Conservation (phyloP, 495 filamentous ascomycete species). For the Penicillium maclennaniae region DNA sequence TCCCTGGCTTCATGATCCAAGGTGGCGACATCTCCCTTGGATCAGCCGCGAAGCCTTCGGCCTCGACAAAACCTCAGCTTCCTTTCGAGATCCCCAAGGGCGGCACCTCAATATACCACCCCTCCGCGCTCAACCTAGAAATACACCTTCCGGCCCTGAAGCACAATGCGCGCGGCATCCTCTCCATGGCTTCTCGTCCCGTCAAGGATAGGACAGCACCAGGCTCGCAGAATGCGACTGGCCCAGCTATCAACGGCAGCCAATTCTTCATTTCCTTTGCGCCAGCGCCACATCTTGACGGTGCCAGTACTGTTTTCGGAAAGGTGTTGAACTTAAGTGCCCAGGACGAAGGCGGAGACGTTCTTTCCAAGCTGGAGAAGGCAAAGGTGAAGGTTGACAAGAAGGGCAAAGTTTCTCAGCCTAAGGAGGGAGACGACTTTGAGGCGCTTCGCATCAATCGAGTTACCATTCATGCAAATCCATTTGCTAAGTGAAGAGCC, state of each 20-base stretch:
- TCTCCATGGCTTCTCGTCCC: constrained; percentile 86
- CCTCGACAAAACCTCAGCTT: constrained; percentile 37
- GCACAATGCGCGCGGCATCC: constrained; percentile 81
- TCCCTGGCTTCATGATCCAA: constrained; percentile 90
- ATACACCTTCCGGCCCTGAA: constrained; percentile 72
- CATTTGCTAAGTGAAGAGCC: constrained; percentile 63
- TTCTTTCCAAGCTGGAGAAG: constrained; percentile 61
- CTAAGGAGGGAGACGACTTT: constrained; percentile 46
- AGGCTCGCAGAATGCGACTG: constrained; percentile 43
- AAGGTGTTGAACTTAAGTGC: constrained; percentile 57
- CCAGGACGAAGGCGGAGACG: constrained; percentile 44
- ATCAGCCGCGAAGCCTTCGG: constrained; percentile 41
- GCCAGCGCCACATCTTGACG: constrained; percentile 86
- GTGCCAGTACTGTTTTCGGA: constrained; percentile 90
- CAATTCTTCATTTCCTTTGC: constrained; percentile 93
- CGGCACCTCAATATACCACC: constrained; percentile 80
- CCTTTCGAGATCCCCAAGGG: constrained; percentile 62
- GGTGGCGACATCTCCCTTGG: constrained; percentile 73
- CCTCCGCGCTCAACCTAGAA: constrained; percentile 79
- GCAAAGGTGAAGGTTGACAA: constrained; percentile 83
- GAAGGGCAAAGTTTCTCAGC: constrained; percentile 70
- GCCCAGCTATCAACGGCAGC: constrained; percentile 78
- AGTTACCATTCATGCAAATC: constrained; percentile 92
- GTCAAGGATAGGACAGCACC: constrained; percentile 54
- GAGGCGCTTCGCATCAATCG: constrained; percentile 63